Percentiles rank a stretch among this genome's conserved stretches.
Evolutionary conservation across 1,139 yeast genomes (phyloP).

Genomic region (Candida mesenterica): DNA sequence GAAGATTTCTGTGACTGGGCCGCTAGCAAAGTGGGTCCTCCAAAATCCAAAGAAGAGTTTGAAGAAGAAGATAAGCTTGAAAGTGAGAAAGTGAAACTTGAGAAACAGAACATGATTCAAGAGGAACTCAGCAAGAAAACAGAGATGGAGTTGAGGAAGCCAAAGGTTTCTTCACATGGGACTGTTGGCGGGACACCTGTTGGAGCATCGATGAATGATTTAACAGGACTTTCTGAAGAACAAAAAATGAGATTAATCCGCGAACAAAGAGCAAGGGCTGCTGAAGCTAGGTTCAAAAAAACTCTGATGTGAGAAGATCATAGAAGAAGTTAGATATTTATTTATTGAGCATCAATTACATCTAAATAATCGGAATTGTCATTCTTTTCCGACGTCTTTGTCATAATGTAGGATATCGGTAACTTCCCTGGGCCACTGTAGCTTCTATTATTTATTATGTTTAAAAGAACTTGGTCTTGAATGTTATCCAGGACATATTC

Average conservation of each 20-base stretch:
- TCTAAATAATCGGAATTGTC: conserved; percentile 3
- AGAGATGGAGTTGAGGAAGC: conserved; percentile 37
- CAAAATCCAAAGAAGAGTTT: conserved; percentile 64
- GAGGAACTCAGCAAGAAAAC: conserved; percentile 43
- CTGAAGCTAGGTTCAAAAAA: conserved; percentile 72
- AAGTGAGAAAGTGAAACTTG: conserved; percentile 32
- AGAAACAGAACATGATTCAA: conserved; percentile 37
- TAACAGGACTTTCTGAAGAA: conserved; percentile 51
- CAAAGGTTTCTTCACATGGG: conserved; percentile 32
- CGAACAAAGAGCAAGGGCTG: conserved; percentile 95
- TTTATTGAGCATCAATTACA: not conserved
- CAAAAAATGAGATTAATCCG: conserved; percentile 80
- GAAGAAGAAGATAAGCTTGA: conserved; percentile 38
- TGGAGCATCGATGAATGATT: conserved; percentile 19
- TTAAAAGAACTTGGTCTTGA: conserved; percentile 13
- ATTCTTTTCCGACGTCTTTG: conserved; percentile 10
- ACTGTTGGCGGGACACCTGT: conserved; percentile 23
- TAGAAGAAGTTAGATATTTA: not conserved
- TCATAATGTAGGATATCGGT: conserved; percentile 19
- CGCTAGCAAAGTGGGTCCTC: conserved; percentile 61
- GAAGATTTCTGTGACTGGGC: conserved; percentile 71
- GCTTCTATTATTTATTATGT: conserved; percentile 14
- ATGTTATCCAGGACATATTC: conserved; percentile 3
- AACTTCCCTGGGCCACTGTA: conserved; percentile 10
- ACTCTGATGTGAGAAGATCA: not conserved